phyloP scores from a whole-genome alignment of 176 grass and related monocot genomes.

The Thinopyrum elongatum region DNA sequence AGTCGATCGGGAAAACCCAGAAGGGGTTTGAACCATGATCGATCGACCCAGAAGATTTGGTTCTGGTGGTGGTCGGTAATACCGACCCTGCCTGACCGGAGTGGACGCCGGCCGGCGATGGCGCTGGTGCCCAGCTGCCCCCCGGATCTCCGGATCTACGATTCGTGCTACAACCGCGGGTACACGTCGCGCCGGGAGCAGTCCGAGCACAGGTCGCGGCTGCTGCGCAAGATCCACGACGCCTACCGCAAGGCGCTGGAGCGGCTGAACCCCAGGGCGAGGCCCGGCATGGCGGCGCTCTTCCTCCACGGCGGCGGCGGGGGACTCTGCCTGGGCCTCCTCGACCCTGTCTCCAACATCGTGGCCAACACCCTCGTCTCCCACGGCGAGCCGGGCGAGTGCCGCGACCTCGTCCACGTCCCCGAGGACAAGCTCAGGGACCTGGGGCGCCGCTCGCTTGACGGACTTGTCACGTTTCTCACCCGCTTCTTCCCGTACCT shows the following conservation, averaged over 20 bases:
- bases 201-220: neutral
- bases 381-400: neutral
- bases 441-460: too few species aligned
- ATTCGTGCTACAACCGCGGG: neutral
- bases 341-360: slow-evolving; percentile 1
- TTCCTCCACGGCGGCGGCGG: neutral
- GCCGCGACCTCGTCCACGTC: too few species aligned
- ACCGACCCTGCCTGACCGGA: too few species aligned
- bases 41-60: too few species aligned
- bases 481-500: too few species aligned
- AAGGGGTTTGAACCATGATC: too few species aligned
- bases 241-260: slow-evolving; percentile 12
- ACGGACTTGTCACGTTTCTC: too few species aligned
- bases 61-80: too few species aligned
- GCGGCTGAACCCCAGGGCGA: slow-evolving; percentile 7
- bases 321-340: slow-evolving; percentile 1
- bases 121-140: too few species aligned
- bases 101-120: too few species aligned
- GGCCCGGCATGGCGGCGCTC: neutral
- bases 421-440: too few species aligned
- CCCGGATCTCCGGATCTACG: neutral
- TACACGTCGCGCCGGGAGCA: neutral
- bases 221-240: neutral
- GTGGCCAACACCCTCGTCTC: neutral
- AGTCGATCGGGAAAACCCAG: too few species aligned